Conservation (phyloP, 129 eudicot genomes). For the Lactuca saligna region DNA sequence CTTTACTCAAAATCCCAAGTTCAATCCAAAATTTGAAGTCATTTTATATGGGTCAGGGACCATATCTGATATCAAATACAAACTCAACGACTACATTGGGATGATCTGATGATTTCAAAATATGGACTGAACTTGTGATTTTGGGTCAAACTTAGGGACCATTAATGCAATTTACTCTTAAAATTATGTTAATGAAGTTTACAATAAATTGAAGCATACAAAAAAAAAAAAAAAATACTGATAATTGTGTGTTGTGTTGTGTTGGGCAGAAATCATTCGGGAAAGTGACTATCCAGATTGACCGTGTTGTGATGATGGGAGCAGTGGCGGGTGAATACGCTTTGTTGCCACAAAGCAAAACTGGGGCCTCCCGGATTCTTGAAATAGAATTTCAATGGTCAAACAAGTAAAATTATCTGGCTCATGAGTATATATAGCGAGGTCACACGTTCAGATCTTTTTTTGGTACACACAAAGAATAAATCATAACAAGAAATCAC, state of each 20-base stretch:
- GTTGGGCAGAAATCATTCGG: slow-evolving; percentile 83
- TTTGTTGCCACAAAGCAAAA: slow-evolving; percentile 94
- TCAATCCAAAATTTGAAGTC: too few species aligned
- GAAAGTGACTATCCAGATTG: slow-evolving; percentile 96
- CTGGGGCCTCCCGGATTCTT: slow-evolving; percentile 83
- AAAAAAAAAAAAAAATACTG: background rate
- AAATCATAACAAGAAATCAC: slow-evolving; percentile 15
- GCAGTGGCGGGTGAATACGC: slow-evolving; percentile 95
- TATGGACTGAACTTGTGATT: too few species aligned
- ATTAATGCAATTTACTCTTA: too few species aligned
- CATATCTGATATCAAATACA: too few species aligned
- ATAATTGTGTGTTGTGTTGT: slow-evolving; percentile 5
- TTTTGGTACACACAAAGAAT: slow-evolving; percentile 20
- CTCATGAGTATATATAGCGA: slow-evolving; percentile 18
- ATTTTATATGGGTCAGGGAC: too few species aligned
- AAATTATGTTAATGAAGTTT: too few species aligned
- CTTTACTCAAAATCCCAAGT: too few species aligned
- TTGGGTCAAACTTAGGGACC: too few species aligned
- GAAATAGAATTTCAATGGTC: slow-evolving; percentile 98
- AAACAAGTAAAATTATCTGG: slow-evolving; percentile 40
- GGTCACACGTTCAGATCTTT: slow-evolving; percentile 11
- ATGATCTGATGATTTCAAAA: too few species aligned
- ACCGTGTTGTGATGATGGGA: slow-evolving; percentile 95
- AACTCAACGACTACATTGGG: too few species aligned
- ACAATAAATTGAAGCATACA: too few species aligned